Evolutionary conservation across 768 basidiomycete species (phyloP).

Genomic region (Trametes villosa): DNA sequence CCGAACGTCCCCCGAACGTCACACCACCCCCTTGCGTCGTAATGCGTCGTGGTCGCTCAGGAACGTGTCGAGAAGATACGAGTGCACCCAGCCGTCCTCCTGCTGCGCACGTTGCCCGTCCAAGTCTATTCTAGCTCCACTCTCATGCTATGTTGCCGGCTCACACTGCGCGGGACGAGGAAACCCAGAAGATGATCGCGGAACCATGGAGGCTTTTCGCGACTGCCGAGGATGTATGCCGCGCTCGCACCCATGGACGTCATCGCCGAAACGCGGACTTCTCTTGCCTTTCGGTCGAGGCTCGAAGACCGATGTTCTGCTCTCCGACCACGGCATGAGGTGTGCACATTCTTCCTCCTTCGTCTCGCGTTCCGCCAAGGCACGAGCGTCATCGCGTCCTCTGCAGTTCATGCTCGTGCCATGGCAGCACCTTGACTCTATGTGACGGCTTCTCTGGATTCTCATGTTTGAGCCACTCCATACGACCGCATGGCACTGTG

Average conservation of each 20-base stretch:
- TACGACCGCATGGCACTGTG: neutral
- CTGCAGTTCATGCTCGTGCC: neutral
- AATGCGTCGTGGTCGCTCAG: neutral
- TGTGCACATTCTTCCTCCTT: neutral
- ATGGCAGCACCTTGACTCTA: constrained; percentile 3
- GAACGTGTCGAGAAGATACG: neutral
- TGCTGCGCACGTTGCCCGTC: constrained; percentile 6
- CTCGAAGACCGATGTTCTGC: neutral
- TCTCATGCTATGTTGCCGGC: constrained; percentile 4
- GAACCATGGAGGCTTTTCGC: neutral
- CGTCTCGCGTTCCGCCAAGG: neutral
- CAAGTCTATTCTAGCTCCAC: constrained; percentile 9
- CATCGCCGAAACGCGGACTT: neutral
- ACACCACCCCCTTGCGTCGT: neutral
- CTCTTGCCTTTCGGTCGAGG: neutral
- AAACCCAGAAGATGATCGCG: neutral
- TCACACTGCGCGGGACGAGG: neutral
- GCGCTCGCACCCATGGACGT: constrained; percentile 7
- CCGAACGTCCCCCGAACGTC: constrained; percentile 17
- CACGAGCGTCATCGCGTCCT: neutral
- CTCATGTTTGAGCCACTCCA: neutral
- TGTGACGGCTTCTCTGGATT: neutral
- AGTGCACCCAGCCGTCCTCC: neutral
- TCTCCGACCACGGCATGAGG: neutral
- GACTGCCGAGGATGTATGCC: neutral